Evolutionary conservation across 2,329 filamentous ascomycete species (phyloP).

Genomic region (Coniochaeta ligniaria): DNA sequence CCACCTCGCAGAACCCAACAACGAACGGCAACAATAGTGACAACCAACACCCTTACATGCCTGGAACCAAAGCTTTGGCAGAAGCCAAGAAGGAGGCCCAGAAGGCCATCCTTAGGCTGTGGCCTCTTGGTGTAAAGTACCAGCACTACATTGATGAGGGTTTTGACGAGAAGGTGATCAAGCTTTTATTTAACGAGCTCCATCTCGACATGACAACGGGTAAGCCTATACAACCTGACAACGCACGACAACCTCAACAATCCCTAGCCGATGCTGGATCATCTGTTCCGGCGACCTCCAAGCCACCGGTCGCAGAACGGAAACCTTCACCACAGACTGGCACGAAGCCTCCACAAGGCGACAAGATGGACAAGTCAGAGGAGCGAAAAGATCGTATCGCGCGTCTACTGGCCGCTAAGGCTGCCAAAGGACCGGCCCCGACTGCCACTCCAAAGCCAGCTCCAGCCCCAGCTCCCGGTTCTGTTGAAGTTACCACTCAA

Average conservation of each 20-base stretch:
- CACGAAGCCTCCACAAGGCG: conserved; percentile 4
- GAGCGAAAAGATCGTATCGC: conserved; percentile 73
- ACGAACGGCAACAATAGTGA: background rate
- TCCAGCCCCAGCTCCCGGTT: background rate
- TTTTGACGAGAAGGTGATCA: conserved; percentile 56
- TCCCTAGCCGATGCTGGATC: background rate
- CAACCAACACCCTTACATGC: background rate
- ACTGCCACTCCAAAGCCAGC: conserved; percentile 2
- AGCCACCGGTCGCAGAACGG: background rate
- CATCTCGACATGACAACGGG: conserved; percentile 42
- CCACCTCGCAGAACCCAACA: background rate
- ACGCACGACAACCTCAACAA: background rate
- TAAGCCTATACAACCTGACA: background rate
- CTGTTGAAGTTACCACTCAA: background rate
- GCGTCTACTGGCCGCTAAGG: conserved; percentile 66
- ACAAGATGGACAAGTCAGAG: conserved; percentile 35
- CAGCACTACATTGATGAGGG: conserved; percentile 68
- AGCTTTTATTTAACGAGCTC: conserved; percentile 60
- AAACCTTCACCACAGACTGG: background rate
- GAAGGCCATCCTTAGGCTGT: conserved; percentile 59
- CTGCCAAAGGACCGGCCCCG: conserved; percentile 35
- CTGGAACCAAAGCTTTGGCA: conserved; percentile 20
- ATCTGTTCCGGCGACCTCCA: background rate
- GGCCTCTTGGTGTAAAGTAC: conserved; percentile 63
- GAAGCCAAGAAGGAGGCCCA: conserved; percentile 53